Evolutionary conservation across 2,329 filamentous ascomycete species (phyloP), one percentile per base, ranked within the genome.

Genomic region (Dactylellina haptotyla): DNA sequence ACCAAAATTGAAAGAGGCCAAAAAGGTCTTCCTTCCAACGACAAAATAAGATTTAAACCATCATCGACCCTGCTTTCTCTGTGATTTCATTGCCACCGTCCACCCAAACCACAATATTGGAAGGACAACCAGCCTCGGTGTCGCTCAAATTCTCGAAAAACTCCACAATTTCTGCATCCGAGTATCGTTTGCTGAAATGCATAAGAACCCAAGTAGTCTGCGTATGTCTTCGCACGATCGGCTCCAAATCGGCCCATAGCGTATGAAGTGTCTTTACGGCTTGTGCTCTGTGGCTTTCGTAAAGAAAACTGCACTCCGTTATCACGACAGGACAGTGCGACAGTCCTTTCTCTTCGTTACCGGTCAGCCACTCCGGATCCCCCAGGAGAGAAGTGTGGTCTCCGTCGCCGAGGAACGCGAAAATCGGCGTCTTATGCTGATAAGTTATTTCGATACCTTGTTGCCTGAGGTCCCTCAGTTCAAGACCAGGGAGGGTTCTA

Each of bases 341-440:
- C 5, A 65, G 10, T 14, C 67, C 67, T 6, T 37, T n/a, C 6
- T 34, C 59, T 23, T 64, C 53, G 18, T 65, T 56, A 12, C 67
- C 67, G 3, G 84, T 82, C 26, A 85, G 69, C 83, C 83, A 84
- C 23, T 77, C 74, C 0, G 83, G 82, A 57, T 78, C 82, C 0
- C 77, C 76, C 9, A 80, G 81, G 5, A 85, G 78, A 2, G 80
- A 81, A 14, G 77, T 76, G 3, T 82, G 80, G 1, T 83, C 84
- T 0, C 82, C 83, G 76, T 85, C 84, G 4, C 84, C 84, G 2
- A 85, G 77, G 58, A 85, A 85, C 9, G 83, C 83, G 51, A 85
- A 84, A 0, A 84, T 79, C 37, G 83, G 81, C 4, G 77, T 77
- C 3, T 78, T 79, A 3, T 81, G 80, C 2, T 81, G 79, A 0